Evolutionary conservation across 2,329 filamentous ascomycete genomes (phyloP), one percentile per base, ranked within the genome.

Genomic region (Aspergillus tubingensis): DNA sequence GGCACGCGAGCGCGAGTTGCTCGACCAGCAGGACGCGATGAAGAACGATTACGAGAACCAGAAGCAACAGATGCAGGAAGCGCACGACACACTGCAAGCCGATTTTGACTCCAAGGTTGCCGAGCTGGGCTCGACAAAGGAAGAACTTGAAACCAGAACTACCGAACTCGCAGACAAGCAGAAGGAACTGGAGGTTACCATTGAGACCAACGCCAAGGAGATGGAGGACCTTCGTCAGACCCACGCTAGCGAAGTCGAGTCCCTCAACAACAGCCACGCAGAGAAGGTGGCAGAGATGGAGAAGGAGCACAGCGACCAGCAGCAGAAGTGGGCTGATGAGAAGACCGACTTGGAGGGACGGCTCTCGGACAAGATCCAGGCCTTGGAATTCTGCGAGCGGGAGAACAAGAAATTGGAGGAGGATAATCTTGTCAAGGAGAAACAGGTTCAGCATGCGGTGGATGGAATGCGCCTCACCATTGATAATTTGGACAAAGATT

Each of bases 401-500:
- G 74, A 79, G 61, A 77, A 75, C 62, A 74, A 74, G 39, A 71
- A 70, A 63, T 70, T 80, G 66, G 78, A 81, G 62, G 78, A 77
- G 55, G 76, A 81, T 60, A 77, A 80, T 61, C 70, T 80, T 55
- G 69, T 78, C 56, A 78, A 80, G 59, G 79, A 80, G 63, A 76
- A 79, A 48, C 78, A 81, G 65, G 74, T 80, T 36, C 79, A 81
- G 57, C 76, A 74, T 56, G 72, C 75, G 8, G 71, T 77, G 54
- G 74, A 77, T 23, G 73, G 72, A 51, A 79, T 79, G 77, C 77
- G 79, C 54, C 74, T 80, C 55, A 77, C 78, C 11, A 84, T 83
- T 76, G 76, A 80, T 48, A 76, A 79, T 59, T 77, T 83, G 72
- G 79, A 80, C 55, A 77, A 80, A 62, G 82, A 85, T 64, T 80